Percentiles rank a stretch among this genome's conserved stretches.
Conservation (phyloP, 768 basidiomycete genomes). For the Pholiota molesta region DNA sequence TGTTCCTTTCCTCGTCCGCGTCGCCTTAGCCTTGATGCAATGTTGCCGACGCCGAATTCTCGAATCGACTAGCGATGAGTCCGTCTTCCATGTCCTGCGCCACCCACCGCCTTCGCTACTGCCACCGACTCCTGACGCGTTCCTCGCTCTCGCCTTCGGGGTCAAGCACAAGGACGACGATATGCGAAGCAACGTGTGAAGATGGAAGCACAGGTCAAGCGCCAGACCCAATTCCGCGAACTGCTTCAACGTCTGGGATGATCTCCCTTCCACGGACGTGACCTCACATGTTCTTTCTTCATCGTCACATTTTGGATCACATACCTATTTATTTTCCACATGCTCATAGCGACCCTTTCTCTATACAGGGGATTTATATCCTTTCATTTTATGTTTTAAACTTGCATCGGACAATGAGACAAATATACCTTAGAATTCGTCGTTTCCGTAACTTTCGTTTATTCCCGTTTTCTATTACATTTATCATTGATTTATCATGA, state of each 20-base stretch:
- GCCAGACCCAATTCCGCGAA: conserved; percentile 50
- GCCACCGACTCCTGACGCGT: conserved; percentile 60
- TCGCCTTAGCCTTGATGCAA: conserved; percentile 66
- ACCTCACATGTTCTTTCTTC: neutral
- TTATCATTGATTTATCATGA: neutral
- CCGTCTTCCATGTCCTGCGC: conserved; percentile 49
- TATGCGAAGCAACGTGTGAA: conserved; percentile 74
- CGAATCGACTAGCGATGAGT: conserved; percentile 47
- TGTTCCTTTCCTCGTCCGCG: conserved; percentile 72
- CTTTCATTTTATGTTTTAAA: too few species aligned
- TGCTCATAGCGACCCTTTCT: neutral
- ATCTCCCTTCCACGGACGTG: conserved; percentile 32
- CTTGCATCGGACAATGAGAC: neutral
- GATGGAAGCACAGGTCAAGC: conserved; percentile 73
- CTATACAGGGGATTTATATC: neutral
- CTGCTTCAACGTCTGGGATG: conserved; percentile 21
- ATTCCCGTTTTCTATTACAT: neutral
- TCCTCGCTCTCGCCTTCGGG: conserved; percentile 62
- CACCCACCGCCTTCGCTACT: conserved; percentile 56
- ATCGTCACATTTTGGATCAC: neutral
- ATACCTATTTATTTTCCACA: neutral
- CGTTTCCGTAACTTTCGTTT: neutral
- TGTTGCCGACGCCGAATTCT: conserved; percentile 64
- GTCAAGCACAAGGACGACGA: conserved; percentile 83
- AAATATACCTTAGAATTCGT: neutral